phyloP scores from a whole-genome alignment of 2,329 filamentous ascomycete species.

The Epichloe brachyelytri region DNA sequence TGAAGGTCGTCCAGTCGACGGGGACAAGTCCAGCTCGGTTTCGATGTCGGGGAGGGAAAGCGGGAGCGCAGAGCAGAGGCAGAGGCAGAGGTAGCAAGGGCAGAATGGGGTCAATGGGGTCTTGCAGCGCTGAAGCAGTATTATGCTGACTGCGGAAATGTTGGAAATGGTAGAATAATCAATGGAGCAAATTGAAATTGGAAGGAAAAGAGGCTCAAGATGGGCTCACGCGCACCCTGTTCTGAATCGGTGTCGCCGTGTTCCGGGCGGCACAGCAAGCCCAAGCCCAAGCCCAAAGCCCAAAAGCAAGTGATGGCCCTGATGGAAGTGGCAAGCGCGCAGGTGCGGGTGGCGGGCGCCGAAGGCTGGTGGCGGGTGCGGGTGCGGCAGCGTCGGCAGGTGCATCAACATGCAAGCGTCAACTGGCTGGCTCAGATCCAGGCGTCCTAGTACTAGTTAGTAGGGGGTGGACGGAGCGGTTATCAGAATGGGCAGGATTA shows the following conservation, averaged over 20 bases:
- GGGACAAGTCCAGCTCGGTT: background rate
- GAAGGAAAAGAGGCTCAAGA: background rate
- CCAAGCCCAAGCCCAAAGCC: no score
- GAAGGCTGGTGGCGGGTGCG: no score
- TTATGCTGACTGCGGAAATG: background rate
- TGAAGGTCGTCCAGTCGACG: background rate
- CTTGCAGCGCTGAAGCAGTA: background rate
- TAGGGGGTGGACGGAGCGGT: no score
- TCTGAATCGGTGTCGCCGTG: background rate
- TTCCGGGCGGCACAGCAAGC: background rate
- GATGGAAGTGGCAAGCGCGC: no score
- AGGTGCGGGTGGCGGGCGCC: no score
- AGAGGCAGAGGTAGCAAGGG: background rate
- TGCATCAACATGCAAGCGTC: no score
- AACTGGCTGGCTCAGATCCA: no score
- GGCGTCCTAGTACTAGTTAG: no score
- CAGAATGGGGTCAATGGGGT: background rate
- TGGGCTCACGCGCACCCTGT: conserved; percentile 1
- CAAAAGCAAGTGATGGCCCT: no score
- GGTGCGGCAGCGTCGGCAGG: no score
- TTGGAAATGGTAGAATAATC: background rate
- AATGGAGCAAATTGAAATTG: background rate
- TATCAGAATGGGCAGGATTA: no score
- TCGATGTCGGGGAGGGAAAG: background rate
- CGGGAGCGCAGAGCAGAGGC: background rate